Conservation (phyloP, 2,329 filamentous ascomycete species). For the Fusarium liriodendri region DNA sequence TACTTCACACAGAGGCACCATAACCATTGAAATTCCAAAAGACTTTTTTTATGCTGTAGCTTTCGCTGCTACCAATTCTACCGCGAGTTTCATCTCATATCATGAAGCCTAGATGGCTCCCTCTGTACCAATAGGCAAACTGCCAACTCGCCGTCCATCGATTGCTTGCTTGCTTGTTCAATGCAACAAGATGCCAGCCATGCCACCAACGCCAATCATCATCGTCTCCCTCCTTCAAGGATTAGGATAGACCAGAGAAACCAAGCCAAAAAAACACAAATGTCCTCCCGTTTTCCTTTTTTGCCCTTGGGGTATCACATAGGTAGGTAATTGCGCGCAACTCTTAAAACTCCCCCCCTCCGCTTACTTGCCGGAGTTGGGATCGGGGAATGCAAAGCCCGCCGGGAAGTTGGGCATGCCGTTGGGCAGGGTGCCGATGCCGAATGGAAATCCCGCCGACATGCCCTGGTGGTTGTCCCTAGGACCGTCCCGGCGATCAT, state of each 20-base stretch:
- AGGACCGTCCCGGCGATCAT: constrained; percentile 35
- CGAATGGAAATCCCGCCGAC: constrained; percentile 51
- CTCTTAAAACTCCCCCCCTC: constrained; percentile 14
- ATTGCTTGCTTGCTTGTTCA: constrained; percentile 9
- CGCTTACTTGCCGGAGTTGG: constrained; percentile 33
- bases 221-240: background rate
- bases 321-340: constrained; percentile 21
- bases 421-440: constrained; percentile 54
- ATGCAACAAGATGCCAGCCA: constrained; percentile 17
- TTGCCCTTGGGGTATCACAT: constrained; percentile 30
- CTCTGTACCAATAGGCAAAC: constrained; percentile 3
- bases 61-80: constrained; percentile 14
- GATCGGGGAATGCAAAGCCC: constrained; percentile 54
- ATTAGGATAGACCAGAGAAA: constrained; percentile 18
- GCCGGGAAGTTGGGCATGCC: constrained; percentile 57
- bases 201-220: constrained; percentile 28
- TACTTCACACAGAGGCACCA: background rate
- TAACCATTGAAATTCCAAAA: background rate
- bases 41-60: constrained; percentile 29
- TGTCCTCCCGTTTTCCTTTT: constrained; percentile 27
- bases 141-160: background rate
- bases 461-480: constrained; percentile 43
- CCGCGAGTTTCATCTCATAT: background rate
- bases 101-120: constrained; percentile 6
- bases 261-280: constrained; percentile 24